A percentile compares a stretch with the other conserved stretches of the same genome.
Evolutionary conservation across 805 yeast genomes (phyloP).

Genomic region (Saccharomycopsis selenospora): DNA sequence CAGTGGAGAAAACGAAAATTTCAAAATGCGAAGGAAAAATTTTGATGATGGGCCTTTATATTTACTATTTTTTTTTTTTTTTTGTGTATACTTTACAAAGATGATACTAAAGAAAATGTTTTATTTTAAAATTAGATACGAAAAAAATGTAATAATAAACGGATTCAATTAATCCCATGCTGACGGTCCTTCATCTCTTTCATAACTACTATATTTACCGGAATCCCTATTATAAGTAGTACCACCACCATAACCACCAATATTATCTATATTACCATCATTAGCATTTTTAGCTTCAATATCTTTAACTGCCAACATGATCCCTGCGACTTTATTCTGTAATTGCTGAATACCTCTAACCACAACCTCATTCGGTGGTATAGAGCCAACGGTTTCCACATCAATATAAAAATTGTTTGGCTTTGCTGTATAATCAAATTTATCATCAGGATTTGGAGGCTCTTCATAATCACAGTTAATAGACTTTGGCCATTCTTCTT

Average conservation of each 20-base stretch:
- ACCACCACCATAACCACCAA: constrained; percentile 37
- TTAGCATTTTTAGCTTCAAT: constrained; percentile 37
- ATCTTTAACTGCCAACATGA: constrained; percentile 61
- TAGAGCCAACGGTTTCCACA: constrained; percentile 87
- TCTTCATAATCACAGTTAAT: constrained; percentile 94
- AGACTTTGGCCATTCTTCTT: constrained; percentile 88
- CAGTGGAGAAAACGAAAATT: too few relatives aligned
- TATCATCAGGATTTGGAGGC: constrained; percentile 81
- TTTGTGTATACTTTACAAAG: too few relatives aligned
- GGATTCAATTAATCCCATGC: constrained; percentile 1
- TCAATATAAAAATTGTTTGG: constrained; percentile 80
- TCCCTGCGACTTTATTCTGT: constrained; percentile 85
- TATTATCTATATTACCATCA: constrained; percentile 42
- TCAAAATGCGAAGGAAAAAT: too few relatives aligned
- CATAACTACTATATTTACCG: constrained; percentile 16
- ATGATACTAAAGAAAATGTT: too few relatives aligned
- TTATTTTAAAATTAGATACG: too few relatives aligned
- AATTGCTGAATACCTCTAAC: constrained; percentile 75
- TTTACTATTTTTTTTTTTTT: too few relatives aligned
- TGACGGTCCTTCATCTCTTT: neutral
- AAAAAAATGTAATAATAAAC: too few relatives aligned
- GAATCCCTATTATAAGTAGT: constrained; percentile 27
- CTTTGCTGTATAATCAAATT: constrained; percentile 75
- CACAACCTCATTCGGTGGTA: constrained; percentile 85
- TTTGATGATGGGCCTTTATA: too few relatives aligned